Base-by-base conservation (phyloP, 208 protist genomes). In the Strigomonas galati region DNA sequence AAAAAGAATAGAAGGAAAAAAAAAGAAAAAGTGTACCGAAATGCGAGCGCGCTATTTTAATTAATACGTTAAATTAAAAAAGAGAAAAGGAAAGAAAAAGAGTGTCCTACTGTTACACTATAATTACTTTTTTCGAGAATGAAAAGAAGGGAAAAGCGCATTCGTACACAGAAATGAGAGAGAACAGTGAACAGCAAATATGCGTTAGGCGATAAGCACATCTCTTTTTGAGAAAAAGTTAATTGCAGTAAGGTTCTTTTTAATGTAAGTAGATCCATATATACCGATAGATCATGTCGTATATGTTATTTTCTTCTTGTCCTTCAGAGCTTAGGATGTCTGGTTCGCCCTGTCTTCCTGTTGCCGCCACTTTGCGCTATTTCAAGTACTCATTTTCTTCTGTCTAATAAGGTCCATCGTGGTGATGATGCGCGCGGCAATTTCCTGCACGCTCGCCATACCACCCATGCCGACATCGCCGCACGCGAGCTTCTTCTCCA, bases 401-500 rank as follows among this genome's bases (percentile, higher is more conserved):
- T 79, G 54, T 12, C 89, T 83, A 44, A 95, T 82, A 2, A 91
- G 73, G 23, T 74, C 68, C 77, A 87, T 85, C 0, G 89, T 92
- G 40, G 80, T 68, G 3, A 71, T 70, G 44, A 92, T 82, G 28
- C 66, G 68, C 17, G 57, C 68, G n/a, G 79, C 84, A n/a, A 97
- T 95, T 44, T 86, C 77, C 27, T 89, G 80, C 32, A 94, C 87
- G 0, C 67, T 51, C 1, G 91, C 94, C 95, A 98, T 98, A 14
- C 92, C 97, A 37, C 95, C 95, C 10, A 91, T 80, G 49, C 97
- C 97, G 7, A 90, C 71, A 64, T 99, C 97, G 2, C 95, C 95
- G 77, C 98, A 99, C 10, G 95, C 97, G 0, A 99, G 74, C 24
- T 63, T 60, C 79, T 99, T 99, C 51, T 62, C 57, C 21, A 98